Percentiles rank a stretch among this genome's conserved stretches.
phyloP scores from a whole-genome alignment of 495 filamentous ascomycete genomes.

The Talaromyces proteolyticus region DNA sequence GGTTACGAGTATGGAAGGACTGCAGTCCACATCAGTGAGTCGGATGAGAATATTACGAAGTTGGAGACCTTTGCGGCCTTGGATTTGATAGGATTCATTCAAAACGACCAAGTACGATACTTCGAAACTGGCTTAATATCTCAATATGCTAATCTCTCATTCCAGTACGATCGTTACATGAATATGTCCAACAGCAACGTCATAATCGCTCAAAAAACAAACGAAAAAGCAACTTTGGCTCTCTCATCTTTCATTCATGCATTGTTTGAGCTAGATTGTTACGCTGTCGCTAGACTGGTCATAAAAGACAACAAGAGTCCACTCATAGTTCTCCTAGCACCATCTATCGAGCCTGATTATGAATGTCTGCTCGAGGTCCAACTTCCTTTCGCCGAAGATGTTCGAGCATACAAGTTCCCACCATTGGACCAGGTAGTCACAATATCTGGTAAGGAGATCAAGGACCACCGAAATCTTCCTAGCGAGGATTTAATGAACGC shows the following conservation, averaged over 20 bases:
- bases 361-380: slow-evolving; percentile 90
- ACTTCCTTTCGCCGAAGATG: slow-evolving; percentile 91
- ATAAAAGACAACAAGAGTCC: slow-evolving; percentile 74
- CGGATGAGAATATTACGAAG: slow-evolving; percentile 75
- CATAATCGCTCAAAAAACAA: slow-evolving; percentile 65
- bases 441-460: slow-evolving; percentile 76
- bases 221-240: slow-evolving; percentile 71
- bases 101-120: slow-evolving; percentile 56
- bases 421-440: slow-evolving; percentile 85
- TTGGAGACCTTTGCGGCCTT: slow-evolving; percentile 69
- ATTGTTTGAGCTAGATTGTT: slow-evolving; percentile 77
- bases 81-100: slow-evolving; percentile 82
- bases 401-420: slow-evolving; percentile 83
- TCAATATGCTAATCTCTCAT: slow-evolving; percentile 9
- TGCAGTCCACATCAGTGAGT: slow-evolving; percentile 79
- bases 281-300: slow-evolving; percentile 83
- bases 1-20: slow-evolving; percentile 94
- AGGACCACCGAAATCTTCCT: slow-evolving; percentile 83
- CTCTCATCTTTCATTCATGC: slow-evolving; percentile 88
- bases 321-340: slow-evolving; percentile 74
- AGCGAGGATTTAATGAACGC: slow-evolving; percentile 63
- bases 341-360: slow-evolving; percentile 70
- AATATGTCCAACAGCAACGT: slow-evolving; percentile 73
- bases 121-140: background rate
- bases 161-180: slow-evolving; percentile 77